These are phyloP conservation scores for Paecilomyces sp. DNA, from an alignment of 2,329 filamentous ascomycete species.

Conservation along the genomic window DNA sequence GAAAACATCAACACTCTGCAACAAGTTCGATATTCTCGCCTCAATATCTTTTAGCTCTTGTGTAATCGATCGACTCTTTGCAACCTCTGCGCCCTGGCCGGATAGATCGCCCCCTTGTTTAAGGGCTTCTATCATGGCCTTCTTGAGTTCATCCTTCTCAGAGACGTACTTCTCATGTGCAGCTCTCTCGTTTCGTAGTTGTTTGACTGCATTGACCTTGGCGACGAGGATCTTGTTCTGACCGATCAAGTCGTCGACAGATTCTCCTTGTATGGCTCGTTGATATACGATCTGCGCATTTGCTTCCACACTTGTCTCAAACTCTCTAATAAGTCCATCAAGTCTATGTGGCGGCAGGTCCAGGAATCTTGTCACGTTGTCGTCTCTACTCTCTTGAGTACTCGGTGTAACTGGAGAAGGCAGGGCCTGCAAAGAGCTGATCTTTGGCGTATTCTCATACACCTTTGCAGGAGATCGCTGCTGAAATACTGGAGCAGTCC, in stretches of 20 bases:
- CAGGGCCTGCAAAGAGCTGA: constrained; percentile 7
- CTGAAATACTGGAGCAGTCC: not conserved
- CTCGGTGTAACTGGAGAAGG: constrained; percentile 9
- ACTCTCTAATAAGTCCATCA: constrained; percentile 17
- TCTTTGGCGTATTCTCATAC: not conserved
- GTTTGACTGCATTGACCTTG: constrained; percentile 31
- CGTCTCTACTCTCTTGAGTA: constrained; percentile 11
- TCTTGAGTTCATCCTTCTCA: constrained; percentile 27
- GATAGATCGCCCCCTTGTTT: constrained; percentile 25
- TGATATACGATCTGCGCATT: constrained; percentile 33
- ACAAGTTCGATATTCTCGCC: constrained; percentile 23
- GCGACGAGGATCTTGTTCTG: constrained; percentile 27
- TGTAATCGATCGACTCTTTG: constrained; percentile 24
- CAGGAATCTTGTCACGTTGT: constrained; percentile 24
- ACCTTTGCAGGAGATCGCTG: not conserved
- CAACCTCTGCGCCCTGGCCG: constrained; percentile 23
- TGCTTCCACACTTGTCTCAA: constrained; percentile 22
- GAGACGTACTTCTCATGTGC: constrained; percentile 18
- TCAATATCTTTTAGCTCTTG: constrained; percentile 28
- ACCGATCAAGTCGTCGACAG: constrained; percentile 23
- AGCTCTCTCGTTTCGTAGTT: constrained; percentile 20
- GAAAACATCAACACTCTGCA: constrained; percentile 23
- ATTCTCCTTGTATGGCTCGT: constrained; percentile 25
- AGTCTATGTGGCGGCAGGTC: constrained; percentile 18
- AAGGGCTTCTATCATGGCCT: constrained; percentile 27